Base-by-base conservation (phyloP, 1,284 basidiomycete genomes). In the Bondarzewia mesenterica region DNA sequence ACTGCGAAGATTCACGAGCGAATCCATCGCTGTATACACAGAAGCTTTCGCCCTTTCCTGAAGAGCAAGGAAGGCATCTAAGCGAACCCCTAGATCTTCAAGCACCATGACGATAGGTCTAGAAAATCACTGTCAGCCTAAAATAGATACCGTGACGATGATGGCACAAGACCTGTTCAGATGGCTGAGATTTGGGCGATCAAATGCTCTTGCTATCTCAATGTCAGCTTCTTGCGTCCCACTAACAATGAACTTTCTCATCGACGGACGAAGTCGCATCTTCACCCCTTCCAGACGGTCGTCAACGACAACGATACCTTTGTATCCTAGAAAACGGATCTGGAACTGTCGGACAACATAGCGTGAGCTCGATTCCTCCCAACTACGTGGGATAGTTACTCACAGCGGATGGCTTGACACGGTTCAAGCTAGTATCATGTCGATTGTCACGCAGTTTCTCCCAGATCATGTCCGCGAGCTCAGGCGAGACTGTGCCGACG, bases 281-380 rank as follows among this genome's bases (percentile, higher is more conserved):
- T 67, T 66, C 42, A 80, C 72, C 15, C 70, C 66, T 42, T 70
- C 65, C 29, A 89, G 67, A 37, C 68, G 61, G 29, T 68, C 60
- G 57, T 90, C 84, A 14, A 89, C 70, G 20, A 70, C 73, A 0
- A 90, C 80, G 47, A 90, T 78, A 1, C 86, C 87, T 61, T 88
- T 89, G 58, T 73, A 84, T 6, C 87, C 86, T 22, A 85, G 61
- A 56, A 89, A 83, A 29, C 86, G 75, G 46, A 89, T 82, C 63
- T 85, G 84, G 58, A 78, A 84, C 72, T 82, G 45, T 44, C 44
- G 7, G 21, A 40, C 8, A 46, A 14, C 18, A 46, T 21, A 16
- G 10, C 10, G 14, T 10, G 20, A 18, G 10, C 10, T 5, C 21
- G 22, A 12, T 1, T 7, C n/a, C n/a, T 6, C 20, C 16, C 14